Evolutionary conservation across 2,329 filamentous ascomycete genomes (phyloP).

Genomic region (Microcyclosporella mali): DNA sequence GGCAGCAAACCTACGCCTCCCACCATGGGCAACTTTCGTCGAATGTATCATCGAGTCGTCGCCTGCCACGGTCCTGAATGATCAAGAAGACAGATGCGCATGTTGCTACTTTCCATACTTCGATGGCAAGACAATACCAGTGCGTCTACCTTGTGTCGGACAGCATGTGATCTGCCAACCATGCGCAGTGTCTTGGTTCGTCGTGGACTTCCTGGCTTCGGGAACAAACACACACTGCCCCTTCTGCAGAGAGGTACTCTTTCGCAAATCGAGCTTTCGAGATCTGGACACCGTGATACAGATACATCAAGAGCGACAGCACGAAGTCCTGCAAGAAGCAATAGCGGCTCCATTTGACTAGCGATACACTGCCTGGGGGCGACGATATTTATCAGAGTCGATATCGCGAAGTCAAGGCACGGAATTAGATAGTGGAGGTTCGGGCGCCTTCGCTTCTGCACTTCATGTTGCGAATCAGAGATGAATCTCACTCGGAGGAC

Average conservation of each 20-base stretch:
- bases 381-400: background rate
- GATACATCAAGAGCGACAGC: background rate
- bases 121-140: background rate
- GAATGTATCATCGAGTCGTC: no score
- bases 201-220: background rate
- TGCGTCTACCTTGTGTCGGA: background rate
- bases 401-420: background rate
- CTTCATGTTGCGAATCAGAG: background rate
- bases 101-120: background rate
- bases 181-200: background rate
- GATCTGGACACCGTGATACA: background rate
- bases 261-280: background rate
- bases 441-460: background rate
- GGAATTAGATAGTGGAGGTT: background rate
- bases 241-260: background rate
- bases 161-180: background rate
- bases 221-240: background rate
- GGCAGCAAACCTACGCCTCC: no score
- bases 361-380: background rate
- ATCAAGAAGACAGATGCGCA: background rate
- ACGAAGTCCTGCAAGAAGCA: background rate
- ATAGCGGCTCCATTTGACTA: background rate
- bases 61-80: background rate
- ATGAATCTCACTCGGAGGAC: background rate
- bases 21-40: no score